phyloP scores from a whole-genome alignment of 345 rosid genomes.

The Syzygium jambos region DNA sequence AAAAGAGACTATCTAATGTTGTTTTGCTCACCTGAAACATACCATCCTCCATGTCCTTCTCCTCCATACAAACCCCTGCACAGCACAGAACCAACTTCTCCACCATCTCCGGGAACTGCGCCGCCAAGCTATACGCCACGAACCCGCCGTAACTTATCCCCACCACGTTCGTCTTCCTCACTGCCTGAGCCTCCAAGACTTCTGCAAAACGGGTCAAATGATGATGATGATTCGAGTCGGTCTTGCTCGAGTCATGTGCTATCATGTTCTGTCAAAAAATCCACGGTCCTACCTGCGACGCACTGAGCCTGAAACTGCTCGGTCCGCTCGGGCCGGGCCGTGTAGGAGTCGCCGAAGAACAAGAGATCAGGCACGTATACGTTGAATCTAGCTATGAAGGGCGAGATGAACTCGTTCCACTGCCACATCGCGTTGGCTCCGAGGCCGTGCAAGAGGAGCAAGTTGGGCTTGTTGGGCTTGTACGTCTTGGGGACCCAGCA shows the following conservation, averaged over 20 bases:
- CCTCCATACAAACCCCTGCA: constrained; percentile 16
- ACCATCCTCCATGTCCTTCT: constrained; percentile 11
- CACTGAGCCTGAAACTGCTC: constrained; percentile 16
- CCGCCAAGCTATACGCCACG: constrained; percentile 17
- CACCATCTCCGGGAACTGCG: constrained; percentile 9
- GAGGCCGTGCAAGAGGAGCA: constrained; percentile 12
- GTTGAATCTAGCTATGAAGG: constrained; percentile 6
- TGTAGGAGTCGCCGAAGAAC: constrained; percentile 18
- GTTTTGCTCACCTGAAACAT: background rate
- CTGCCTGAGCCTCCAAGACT: constrained; percentile 3
- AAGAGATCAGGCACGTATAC: constrained; percentile 18
- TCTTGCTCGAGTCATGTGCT: background rate
- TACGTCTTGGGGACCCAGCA: constrained; percentile 5
- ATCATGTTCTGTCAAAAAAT: background rate
- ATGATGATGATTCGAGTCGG: background rate
- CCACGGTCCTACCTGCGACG: background rate
- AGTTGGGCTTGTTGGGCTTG: background rate
- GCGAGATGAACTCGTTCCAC: constrained; percentile 1
- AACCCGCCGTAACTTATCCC: constrained; percentile 20
- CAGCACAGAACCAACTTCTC: constrained; percentile 11
- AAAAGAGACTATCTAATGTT: background rate
- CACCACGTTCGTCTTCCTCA: constrained; percentile 7
- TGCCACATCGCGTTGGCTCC: constrained; percentile 11
- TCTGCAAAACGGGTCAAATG: background rate
- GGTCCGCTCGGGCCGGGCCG: constrained; percentile 13